Conservation (phyloP, 2,329 filamentous ascomycete genomes). For the Arthrobotrys sinensis region DNA sequence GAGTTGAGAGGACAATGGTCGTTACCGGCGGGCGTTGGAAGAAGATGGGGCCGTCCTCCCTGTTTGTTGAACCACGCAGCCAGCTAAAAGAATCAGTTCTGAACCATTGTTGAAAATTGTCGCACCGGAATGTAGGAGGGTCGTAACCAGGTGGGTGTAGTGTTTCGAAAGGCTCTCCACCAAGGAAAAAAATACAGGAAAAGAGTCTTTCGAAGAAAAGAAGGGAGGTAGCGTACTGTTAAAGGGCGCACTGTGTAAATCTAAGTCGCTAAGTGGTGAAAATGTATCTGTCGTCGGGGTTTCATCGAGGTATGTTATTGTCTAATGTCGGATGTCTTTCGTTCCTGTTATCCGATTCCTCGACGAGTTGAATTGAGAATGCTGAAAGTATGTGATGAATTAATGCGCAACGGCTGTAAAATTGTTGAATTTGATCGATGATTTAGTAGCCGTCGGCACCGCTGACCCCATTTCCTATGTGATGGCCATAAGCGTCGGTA, state of each 20-base stretch:
- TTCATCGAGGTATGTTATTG: conserved; percentile 18
- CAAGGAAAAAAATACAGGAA: conserved; percentile 18
- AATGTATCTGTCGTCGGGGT: conserved; percentile 35
- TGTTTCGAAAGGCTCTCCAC: conserved; percentile 30
- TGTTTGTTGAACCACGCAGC: conserved; percentile 53
- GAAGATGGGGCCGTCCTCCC: conserved; percentile 22
- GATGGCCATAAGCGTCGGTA: conserved; percentile 56
- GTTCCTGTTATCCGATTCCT: conserved; percentile 48
- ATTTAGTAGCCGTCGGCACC: conserved; percentile 58
- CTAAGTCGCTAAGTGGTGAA: conserved; percentile 30
- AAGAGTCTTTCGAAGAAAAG: conserved; percentile 43
- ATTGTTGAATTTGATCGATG: conserved; percentile 21
- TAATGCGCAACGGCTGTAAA: conserved; percentile 15
- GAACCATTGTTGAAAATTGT: conserved; percentile 48
- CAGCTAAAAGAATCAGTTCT: conserved; percentile 60
- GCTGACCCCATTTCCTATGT: conserved; percentile 61
- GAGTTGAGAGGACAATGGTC: conserved; percentile 18
- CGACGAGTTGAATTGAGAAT: conserved; percentile 34
- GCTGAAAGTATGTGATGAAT: conserved; percentile 25
- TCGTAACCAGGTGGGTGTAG: conserved; percentile 32
- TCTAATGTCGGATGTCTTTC: conserved; percentile 17
- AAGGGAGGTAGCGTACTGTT: conserved; percentile 48
- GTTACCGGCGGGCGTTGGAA: conserved; percentile 9
- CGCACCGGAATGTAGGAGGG: conserved; percentile 43
- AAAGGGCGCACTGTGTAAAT: conserved; percentile 46